Evolutionary conservation across 208 protist species (phyloP).

Genomic region (Trypanosoma platydactyli): DNA sequence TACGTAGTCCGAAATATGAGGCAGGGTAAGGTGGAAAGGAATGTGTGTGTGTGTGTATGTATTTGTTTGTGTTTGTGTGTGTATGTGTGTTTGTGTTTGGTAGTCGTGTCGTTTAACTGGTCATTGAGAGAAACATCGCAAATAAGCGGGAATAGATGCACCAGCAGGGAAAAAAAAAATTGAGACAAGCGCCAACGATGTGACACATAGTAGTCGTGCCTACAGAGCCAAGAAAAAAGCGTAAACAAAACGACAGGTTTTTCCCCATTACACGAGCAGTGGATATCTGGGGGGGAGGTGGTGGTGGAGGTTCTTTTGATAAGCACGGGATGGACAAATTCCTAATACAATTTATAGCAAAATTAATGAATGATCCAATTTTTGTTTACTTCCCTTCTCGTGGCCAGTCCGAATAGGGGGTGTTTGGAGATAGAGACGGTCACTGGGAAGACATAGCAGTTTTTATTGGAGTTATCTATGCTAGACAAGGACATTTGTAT

Average conservation of each 20-base stretch:
- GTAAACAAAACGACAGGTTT: neutral
- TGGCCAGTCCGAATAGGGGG: neutral
- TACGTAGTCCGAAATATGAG: neutral
- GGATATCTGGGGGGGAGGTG: too few species aligned
- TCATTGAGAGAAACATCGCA: too few species aligned
- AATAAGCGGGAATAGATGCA: too few species aligned
- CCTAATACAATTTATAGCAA: neutral
- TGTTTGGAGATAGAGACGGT: neutral
- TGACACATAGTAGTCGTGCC: neutral
- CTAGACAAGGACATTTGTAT: neutral
- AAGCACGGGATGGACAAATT: neutral
- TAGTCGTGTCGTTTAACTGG: neutral
- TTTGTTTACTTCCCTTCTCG: neutral
- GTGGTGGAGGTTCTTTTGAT: neutral
- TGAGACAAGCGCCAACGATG: too few species aligned
- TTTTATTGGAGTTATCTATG: neutral
- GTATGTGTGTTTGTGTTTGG: slow-evolving; percentile 2
- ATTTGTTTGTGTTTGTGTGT: slow-evolving; percentile 5
- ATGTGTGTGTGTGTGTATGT: slow-evolving; percentile 1
- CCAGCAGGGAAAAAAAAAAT: neutral
- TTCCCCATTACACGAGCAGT: neutral
- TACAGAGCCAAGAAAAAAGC: neutral
- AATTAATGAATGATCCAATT: neutral
- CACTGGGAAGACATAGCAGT: neutral
- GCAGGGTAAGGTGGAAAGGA: slow-evolving; percentile 1